Percentiles rank a stretch among this genome's conserved stretches.
Evolutionary conservation across 805 yeast genomes (phyloP).

Genomic region (Cyberlindnera mississippiensis): DNA sequence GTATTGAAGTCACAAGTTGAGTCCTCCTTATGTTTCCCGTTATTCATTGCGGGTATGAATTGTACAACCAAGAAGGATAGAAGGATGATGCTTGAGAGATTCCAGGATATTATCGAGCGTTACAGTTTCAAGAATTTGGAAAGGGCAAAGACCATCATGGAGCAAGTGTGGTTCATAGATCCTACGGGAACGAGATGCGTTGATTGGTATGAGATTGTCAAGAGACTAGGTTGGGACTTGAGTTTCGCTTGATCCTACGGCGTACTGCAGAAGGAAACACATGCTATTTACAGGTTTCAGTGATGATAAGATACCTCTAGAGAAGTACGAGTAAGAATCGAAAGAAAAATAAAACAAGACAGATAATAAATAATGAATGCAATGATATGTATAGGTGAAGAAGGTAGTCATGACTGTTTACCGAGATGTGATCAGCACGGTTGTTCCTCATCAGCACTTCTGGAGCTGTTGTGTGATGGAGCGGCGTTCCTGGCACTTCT

Average conservation of each 20-base stretch:
- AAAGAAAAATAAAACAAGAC: background rate
- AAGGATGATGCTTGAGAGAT: slow-evolving; percentile 44
- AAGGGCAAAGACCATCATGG: slow-evolving; percentile 38
- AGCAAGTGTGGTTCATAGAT: slow-evolving; percentile 40
- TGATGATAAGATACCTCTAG: background rate
- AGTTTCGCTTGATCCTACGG: slow-evolving; percentile 51
- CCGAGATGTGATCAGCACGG: too few species aligned
- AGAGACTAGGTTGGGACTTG: slow-evolving; percentile 69
- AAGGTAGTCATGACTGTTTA: background rate
- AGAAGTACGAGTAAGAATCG: background rate
- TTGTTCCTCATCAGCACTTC: too few species aligned
- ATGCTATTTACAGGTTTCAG: background rate
- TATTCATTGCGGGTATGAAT: slow-evolving; percentile 74
- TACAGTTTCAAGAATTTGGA: slow-evolving; percentile 63
- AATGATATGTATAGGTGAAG: background rate
- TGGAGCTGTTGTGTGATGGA: slow-evolving; percentile 2
- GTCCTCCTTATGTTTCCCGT: slow-evolving; percentile 69
- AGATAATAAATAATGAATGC: background rate
- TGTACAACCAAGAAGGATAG: slow-evolving; percentile 53
- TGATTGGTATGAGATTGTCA: slow-evolving; percentile 70
- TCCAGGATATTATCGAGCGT: slow-evolving; percentile 53
- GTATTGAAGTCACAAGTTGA: slow-evolving; percentile 65
- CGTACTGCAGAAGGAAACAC: too few species aligned
- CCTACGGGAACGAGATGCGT: slow-evolving; percentile 53
- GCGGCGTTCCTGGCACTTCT: slow-evolving; percentile 39